Evolutionary conservation across 2,329 filamentous ascomycete species (phyloP).

Genomic region (Stemphylium vesicarium): DNA sequence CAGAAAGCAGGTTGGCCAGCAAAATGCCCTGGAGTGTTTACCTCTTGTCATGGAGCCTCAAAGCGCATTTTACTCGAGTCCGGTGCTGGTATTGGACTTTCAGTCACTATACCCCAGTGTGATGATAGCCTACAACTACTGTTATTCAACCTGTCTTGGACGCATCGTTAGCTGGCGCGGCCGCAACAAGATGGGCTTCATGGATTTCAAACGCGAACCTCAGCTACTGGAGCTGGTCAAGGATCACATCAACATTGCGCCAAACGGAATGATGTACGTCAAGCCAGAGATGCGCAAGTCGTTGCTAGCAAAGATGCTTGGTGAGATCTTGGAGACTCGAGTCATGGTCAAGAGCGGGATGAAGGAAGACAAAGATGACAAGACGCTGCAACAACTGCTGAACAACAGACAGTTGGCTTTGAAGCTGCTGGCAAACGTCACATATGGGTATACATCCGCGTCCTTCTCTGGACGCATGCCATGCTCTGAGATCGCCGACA

Average conservation of each 20-base stretch:
- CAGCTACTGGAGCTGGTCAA: slow-evolving; percentile 78
- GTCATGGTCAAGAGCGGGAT: slow-evolving; percentile 98
- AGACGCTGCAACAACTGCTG: slow-evolving; percentile 79
- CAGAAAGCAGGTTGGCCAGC: slow-evolving; percentile 86
- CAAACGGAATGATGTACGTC: slow-evolving; percentile 96
- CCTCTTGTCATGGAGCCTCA: slow-evolving; percentile 98
- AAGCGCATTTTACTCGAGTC: slow-evolving; percentile 90
- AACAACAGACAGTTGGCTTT: slow-evolving; percentile 94
- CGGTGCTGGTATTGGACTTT: slow-evolving; percentile 90
- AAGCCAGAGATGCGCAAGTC: slow-evolving; percentile 87
- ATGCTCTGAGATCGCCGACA: slow-evolving; percentile 96
- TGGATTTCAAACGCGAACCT: slow-evolving; percentile 79
- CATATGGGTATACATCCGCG: slow-evolving; percentile 96
- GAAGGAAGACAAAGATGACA: slow-evolving; percentile 91
- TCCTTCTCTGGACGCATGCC: slow-evolving; percentile 98
- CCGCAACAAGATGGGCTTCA: slow-evolving; percentile 92
- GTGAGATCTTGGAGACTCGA: slow-evolving; percentile 91
- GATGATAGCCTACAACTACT: slow-evolving; percentile 99
- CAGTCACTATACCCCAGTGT: slow-evolving; percentile 95
- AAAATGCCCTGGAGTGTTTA: slow-evolving; percentile 93
- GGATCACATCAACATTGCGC: slow-evolving; percentile 87
- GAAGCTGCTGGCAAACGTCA: slow-evolving; percentile 98
- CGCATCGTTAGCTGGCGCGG: slow-evolving; percentile 88
- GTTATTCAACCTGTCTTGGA: slow-evolving; percentile 95
- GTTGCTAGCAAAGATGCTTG: slow-evolving; percentile 92